Evolutionary conservation across 1,139 yeast species (phyloP).

Genomic region (Yamadazyma trypodendri): DNA sequence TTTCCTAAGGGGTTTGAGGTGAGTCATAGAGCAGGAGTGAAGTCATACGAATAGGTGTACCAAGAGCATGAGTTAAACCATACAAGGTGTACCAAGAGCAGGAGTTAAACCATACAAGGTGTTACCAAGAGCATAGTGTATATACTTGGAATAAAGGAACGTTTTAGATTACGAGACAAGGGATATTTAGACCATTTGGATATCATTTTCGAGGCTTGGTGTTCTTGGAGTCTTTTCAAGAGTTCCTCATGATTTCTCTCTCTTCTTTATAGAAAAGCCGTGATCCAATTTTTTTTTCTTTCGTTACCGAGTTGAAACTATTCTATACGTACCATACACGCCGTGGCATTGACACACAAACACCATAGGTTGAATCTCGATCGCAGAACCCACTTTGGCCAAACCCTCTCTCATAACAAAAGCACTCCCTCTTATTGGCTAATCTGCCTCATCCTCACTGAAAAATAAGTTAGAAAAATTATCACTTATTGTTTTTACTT

Average conservation of each 20-base stretch:
- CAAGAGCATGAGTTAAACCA: no score
- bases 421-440: conserved; percentile 6
- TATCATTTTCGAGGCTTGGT: no score
- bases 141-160: conserved; percentile 1
- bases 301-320: no score
- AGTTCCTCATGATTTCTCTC: no score
- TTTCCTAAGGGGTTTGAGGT: conserved; percentile 59
- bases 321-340: no score
- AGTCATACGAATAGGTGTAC: conserved; percentile 11
- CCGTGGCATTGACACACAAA: no score
- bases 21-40: conserved; percentile 15
- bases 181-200: no score
- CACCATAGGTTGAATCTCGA: no score
- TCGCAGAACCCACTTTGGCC: background rate
- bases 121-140: conserved; percentile 1
- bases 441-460: conserved; percentile 5
- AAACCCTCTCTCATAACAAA: conserved; percentile 1
- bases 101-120: conserved; percentile 14
- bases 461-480: conserved; percentile 2
- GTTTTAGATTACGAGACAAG: background rate
- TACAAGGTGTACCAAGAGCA: no score
- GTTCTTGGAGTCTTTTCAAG: no score
- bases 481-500: conserved; percentile 1
- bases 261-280: no score
- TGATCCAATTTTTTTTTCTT: no score